Evolutionary conservation across 2,329 filamentous ascomycete species (phyloP).

Genomic region (Sclerotinia sclerotiorum): DNA sequence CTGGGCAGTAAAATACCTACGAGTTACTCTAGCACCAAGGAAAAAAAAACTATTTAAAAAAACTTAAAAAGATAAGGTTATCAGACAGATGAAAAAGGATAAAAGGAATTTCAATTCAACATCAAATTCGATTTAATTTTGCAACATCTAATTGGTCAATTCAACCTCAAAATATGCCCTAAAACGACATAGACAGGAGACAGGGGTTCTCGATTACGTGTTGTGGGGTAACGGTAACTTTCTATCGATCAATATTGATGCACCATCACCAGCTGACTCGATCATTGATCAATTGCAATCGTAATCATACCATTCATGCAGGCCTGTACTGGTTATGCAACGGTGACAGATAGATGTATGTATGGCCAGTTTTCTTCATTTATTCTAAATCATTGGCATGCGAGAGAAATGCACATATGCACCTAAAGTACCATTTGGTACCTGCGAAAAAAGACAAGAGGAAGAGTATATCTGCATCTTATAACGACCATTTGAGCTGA

Average conservation of each 20-base stretch:
- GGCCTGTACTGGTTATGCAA: background rate
- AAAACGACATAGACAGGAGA: background rate
- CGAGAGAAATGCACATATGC: background rate
- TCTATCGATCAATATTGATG: background rate
- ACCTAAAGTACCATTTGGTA: background rate
- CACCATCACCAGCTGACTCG: conserved; percentile 3
- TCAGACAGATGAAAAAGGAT: background rate
- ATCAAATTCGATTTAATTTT: too few species aligned
- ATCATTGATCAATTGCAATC: background rate
- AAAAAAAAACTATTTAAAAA: too few species aligned
- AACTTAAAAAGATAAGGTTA: too few species aligned
- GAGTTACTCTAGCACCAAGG: too few species aligned
- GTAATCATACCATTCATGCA: too few species aligned
- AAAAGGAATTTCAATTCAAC: background rate
- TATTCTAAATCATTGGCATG: background rate
- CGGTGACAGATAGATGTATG: background rate
- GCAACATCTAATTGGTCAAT: background rate
- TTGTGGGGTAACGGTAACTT: background rate
- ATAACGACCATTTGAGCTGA: background rate
- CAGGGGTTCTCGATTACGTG: background rate
- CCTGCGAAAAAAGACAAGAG: background rate
- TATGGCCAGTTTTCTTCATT: background rate
- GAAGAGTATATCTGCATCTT: background rate
- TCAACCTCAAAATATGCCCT: background rate
- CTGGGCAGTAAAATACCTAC: too few species aligned